Evolutionary conservation across 805 yeast genomes (phyloP), one percentile per base, ranked within the genome.

Genomic region (Myxozyma geophila): DNA sequence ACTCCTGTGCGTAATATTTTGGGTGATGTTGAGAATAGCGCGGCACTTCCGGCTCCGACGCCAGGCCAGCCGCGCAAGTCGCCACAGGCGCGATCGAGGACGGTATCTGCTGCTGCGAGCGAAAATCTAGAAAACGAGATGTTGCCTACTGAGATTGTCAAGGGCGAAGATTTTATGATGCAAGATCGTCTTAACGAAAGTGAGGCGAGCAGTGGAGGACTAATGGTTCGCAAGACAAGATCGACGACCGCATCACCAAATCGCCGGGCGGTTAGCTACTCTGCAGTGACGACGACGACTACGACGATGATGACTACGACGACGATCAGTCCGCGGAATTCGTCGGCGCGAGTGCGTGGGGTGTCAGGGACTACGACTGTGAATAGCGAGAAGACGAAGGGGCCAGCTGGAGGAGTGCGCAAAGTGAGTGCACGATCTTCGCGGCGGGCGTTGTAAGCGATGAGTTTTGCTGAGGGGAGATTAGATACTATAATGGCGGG

Each of bases 51-150:
- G 5, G 83, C 84, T 68, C 90, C 90, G 56, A 90, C 97, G 1
- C 99, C 99, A 0, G 99, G 98, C 1, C 99, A 95, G 76, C 99
- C 99, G 47, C 84, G 98, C 73, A 93, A 93, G 49, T 63, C 63
- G 5, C 67, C 69, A 7, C 58, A 55, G 46, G 28, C 59, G 5
- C 51, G 62, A 17, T 40, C 57, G 23, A 37, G 57, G 9, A 36
- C 58, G 13, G 49, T 39, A n/a, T 41, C 56, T 2, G 55, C 54
- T n/a, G 56, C 67, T 15, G 28, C n/a, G 35, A 40, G 28, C 9
- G 61, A 55, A 39, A 44, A 36, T 15, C 17, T 44, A 8, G 53
- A 50, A n/a, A 44, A 44, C 9, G 66, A 62, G 17, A 39, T 35
- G 21, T 39, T 40, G 7, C 43, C 49, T 48, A 23, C 47, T 8